Evolutionary conservation across 192 early-diverging fungal genomes (phyloP), one percentile per base, ranked within the genome.

Genomic region (Podila horticola): DNA sequence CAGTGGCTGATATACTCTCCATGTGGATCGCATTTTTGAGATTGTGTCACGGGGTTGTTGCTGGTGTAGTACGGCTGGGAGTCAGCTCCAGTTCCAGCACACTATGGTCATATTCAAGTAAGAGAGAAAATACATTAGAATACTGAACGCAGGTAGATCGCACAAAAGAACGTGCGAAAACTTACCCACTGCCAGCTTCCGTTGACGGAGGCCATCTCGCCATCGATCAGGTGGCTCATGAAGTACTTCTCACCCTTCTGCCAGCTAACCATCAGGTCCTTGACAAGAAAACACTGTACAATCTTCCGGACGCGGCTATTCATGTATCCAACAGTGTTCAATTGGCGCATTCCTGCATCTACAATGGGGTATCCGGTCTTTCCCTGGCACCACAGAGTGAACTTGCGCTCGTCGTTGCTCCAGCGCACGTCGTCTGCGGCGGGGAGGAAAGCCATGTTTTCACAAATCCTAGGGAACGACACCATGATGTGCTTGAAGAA

Each of bases 201-300:
- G 67, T 94, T 94, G 74, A 92, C 93, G n/a, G 66, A 75, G 10
- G 91, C 85, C 31, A 91, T 84, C 67, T 94, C 93, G 20, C 91
- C 90, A 67, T 94, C 93, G 65, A 94, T 85, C 51, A 92, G 72
- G 62, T 89, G 55, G 36, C 79, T 66, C 84, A 90, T 89, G 65
- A 94, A 93, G 62, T 84, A 90, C 41, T 83, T 73, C 71, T 94
- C 93, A n/a, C 93, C 93, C n/a, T 73, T 79, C 60, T 84, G 77
- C 93, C 93, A 94, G 81, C 91, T 88, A 65, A 93, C 82, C 48
- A 86, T 50, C 41, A 88, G 68, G 58, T 88, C 85, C 66, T 84
- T 86, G 49, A 75, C 74, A 20, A 86, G 55, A 55, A 86, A 88
- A 57, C 81, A 87, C 22, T 85, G 87, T 11, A 75, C 86, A 64